phyloP scores from a whole-genome alignment of 495 filamentous ascomycete species.

The Daldinia vernicosa region DNA sequence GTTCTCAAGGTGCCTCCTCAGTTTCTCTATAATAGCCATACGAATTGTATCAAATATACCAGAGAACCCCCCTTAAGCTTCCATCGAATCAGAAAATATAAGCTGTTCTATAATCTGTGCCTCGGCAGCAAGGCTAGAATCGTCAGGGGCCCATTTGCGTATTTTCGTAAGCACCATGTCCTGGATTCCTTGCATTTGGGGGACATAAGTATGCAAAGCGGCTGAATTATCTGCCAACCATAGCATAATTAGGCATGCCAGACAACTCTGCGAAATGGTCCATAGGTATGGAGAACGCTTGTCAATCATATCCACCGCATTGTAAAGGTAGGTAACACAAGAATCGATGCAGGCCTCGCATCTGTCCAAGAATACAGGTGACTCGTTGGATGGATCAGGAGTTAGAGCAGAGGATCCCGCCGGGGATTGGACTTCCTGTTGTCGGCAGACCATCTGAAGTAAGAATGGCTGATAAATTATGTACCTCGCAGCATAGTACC shows the following conservation, averaged over 20 bases:
- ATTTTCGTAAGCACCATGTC: conserved; percentile 42
- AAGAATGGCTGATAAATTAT: conserved; percentile 51
- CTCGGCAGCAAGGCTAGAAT: conserved; percentile 46
- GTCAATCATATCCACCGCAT: conserved; percentile 45
- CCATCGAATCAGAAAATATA: conserved; percentile 39
- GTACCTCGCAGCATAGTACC: conserved; percentile 50
- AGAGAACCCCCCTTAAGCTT: conserved; percentile 14
- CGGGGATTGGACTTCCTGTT: conserved; percentile 39
- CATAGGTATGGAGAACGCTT: conserved; percentile 48
- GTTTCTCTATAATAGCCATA: not conserved
- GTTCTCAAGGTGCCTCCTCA: not conserved
- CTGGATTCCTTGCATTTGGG: conserved; percentile 42
- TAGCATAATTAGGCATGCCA: conserved; percentile 43
- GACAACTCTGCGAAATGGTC: conserved; percentile 46
- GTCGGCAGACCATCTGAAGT: conserved; percentile 41
- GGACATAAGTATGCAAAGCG: conserved; percentile 39
- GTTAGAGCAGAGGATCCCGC: conserved; percentile 30
- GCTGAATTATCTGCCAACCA: conserved; percentile 45
- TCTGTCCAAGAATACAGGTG: conserved; percentile 41
- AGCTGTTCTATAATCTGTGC: conserved; percentile 44
- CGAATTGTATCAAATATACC: not conserved
- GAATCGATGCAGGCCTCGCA: conserved; percentile 48
- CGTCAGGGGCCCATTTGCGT: conserved; percentile 43
- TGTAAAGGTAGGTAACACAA: conserved; percentile 47
- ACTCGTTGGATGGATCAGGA: conserved; percentile 39